These are phyloP conservation scores for Fomitopsis pinicola DNA, from an alignment of 1,284 basidiomycete genomes.

Conservation along the genomic window DNA sequence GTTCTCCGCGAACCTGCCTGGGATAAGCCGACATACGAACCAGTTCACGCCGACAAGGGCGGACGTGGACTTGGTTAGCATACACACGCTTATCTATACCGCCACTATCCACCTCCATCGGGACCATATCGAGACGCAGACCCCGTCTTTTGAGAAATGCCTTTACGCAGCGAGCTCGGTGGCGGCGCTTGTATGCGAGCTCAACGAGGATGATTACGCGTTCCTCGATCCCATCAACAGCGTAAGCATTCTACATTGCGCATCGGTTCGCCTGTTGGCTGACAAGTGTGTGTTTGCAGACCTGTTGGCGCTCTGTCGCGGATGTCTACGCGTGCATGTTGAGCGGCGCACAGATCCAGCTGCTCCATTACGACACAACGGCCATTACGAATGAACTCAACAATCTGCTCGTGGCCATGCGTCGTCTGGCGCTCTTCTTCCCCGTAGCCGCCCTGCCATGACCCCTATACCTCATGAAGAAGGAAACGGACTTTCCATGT, in stretches of 20 bases:
- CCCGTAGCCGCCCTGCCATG: conserved; percentile 23
- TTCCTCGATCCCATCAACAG: conserved; percentile 48
- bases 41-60: conserved; percentile 24
- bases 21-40: conserved; percentile 30
- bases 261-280: neutral
- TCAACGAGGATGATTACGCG: conserved; percentile 45
- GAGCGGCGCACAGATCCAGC: conserved; percentile 15
- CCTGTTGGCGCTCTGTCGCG: conserved; percentile 38
- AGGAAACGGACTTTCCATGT: neutral
- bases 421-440: conserved; percentile 30
- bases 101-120: conserved; percentile 48
- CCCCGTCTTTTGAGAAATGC: conserved; percentile 31
- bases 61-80: conserved; percentile 42
- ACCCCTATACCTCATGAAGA: neutral
- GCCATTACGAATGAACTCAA: conserved; percentile 30
- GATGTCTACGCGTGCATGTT: conserved; percentile 35
- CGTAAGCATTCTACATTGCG: conserved; percentile 24
- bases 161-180: conserved; percentile 42
- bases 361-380: conserved; percentile 17
- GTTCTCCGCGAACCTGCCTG: conserved; percentile 38
- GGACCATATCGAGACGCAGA: conserved; percentile 30
- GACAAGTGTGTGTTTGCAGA: conserved; percentile 18
- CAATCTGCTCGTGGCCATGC: conserved; percentile 30
- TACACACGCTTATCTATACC: conserved; percentile 48
- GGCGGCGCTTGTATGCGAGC: conserved; percentile 39